Percentiles rank a stretch among this genome's conserved stretches.
Conservation (phyloP, 306 rosid species). For the Amphicarpaea edgeworthii region DNA sequence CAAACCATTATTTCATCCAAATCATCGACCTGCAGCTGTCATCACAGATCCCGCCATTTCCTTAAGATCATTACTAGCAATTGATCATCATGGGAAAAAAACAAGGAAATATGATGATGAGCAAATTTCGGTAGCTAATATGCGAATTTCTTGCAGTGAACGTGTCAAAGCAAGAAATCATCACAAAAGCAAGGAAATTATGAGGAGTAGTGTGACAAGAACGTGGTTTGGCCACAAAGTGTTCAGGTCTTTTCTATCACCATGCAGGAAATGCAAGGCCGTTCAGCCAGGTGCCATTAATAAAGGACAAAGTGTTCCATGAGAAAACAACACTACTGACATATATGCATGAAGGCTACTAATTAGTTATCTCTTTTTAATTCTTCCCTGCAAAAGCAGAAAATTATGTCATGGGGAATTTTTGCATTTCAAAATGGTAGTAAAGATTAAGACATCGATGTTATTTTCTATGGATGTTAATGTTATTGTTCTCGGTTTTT, state of each 20-base stretch:
- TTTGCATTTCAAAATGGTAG: slow-evolving; percentile 14
- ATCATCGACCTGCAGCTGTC: slow-evolving; percentile 22
- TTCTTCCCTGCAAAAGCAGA: slow-evolving; percentile 7
- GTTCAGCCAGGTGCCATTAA: slow-evolving; percentile 44
- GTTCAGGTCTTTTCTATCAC: slow-evolving; percentile 58
- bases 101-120: slow-evolving; percentile 39
- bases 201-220: background rate
- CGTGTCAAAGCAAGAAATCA: slow-evolving; percentile 37
- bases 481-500: background rate
- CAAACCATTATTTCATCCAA: slow-evolving; percentile 46
- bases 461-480: background rate
- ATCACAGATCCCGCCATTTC: slow-evolving; percentile 23
- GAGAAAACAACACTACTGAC: slow-evolving; percentile 33
- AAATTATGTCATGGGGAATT: background rate
- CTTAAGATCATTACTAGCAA: slow-evolving; percentile 45
- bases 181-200: slow-evolving; percentile 41
- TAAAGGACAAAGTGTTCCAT: slow-evolving; percentile 35
- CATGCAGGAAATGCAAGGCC: slow-evolving; percentile 67
- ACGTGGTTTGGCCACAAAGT: slow-evolving; percentile 53
- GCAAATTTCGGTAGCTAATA: too few relatives aligned
- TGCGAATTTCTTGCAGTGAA: too few relatives aligned
- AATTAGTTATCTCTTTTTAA: background rate
- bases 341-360: too few relatives aligned
- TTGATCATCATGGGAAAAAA: slow-evolving; percentile 23
- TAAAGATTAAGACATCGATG: background rate